Base-by-base conservation (phyloP, 805 yeast genomes). In the Blastobotrys muscicola region DNA sequence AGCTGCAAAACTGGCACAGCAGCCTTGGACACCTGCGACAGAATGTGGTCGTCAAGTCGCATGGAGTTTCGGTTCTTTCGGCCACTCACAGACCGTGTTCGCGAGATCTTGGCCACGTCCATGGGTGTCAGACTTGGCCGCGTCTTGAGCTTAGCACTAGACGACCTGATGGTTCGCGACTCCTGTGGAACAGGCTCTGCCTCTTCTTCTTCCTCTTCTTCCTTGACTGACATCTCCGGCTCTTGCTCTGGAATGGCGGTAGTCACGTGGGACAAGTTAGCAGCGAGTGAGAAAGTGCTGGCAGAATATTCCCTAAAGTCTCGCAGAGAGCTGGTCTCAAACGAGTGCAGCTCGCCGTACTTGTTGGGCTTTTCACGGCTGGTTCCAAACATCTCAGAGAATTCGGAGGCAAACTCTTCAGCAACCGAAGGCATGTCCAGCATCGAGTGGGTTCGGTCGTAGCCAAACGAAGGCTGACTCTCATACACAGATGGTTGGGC, bases 51-150 rank as follows among this genome's bases (percentile, higher is more conserved):
- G 33, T 50, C 51, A 6, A 38, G 47, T 6, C 26, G 15, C 10
- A 12, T 11, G 7, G n/a, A 32, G n/a, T 29, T 33, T 12, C 10
- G 20, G 7, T 26, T 16, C 16, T 29, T n/a, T 9, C 23, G 20
- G 11, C 33, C 33, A 5, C 33, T 16, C 5, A 38, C 29, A 4
- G 43, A 36, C 12, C 52, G 38, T 2, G 48, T 30, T 15, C 41
- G 29, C 10, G 47, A 30, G 4, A 44, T 44, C 7, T 50, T 43
- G 2, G 36, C 43, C 11, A 50, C 50, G 32, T 51, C 55, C 32
- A 35, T 32, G 11, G 55, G 55, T 5, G 55, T 50, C 30, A 51
- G 20, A 32, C 55, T 51, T 14, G 51, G 51, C 10, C 52, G 44
- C 7, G 51, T 23, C 39, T 45, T 32, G 13, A 42, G 34, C 15